Base-by-base conservation (phyloP, 1,284 basidiomycete species). In the Coniferiporia weirii region DNA sequence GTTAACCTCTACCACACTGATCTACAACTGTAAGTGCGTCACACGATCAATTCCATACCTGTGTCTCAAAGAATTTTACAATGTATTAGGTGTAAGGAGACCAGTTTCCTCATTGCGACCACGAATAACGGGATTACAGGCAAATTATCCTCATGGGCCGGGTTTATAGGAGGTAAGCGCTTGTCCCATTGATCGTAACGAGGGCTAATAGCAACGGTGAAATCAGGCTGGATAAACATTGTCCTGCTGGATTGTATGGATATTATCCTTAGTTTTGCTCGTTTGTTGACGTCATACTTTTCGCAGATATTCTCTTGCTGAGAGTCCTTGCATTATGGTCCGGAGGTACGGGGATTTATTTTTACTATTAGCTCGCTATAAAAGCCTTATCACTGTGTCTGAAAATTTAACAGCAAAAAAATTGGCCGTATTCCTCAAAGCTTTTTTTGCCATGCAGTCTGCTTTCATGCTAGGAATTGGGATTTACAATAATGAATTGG, bases 241-340 rank as follows among this genome's bases (percentile, higher is more conserved):
- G 45, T 56, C n/a, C 32, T 48, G 13, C 48, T 56, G 10, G 54
- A 56, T 35, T 56, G 54, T 49, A 36, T 4, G 40, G 40, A 43
- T 13, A 3, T 13, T 43, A 2, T 43, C 10, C 35, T 10, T 19
- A 4, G 22, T 56, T 32, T 27, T 22, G 1, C 45, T 10, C 5
- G 5, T 27, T 27, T 27, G 5, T 27, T 27, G 5, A 2, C 27
- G 27, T 27, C 5, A 27, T 27, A 27, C 5, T 27, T 2, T n/a
- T 3, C 32, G 13, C 34, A 56, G 54, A 56, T 38, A 56, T 56
- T 9, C 54, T 56, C 36, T 44, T 56, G 12, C 35, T 47, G 45
- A 56, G 54, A 27, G 54, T 56, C 45, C 40, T 45, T 9, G 54
- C 27, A 27, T 5, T 27, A 27, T 27, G 27, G 27, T 27, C 27